These are phyloP conservation scores for Venturia nashicola DNA, from an alignment of 2,329 filamentous ascomycete genomes.

Conservation along the genomic window DNA sequence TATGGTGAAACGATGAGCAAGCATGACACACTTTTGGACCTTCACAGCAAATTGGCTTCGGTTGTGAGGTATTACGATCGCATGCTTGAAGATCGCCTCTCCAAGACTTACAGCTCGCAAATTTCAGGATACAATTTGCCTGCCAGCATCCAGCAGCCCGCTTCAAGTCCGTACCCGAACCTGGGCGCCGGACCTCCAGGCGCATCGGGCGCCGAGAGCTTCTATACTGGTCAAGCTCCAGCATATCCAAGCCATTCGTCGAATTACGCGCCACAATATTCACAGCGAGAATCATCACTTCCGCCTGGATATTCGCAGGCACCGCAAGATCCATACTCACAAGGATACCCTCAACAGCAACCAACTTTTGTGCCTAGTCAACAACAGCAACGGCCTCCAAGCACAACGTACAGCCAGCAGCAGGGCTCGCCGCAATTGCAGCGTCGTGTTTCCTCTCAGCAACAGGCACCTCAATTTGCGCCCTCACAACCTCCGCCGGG, in stretches of 20 bases:
- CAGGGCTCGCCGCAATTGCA: constrained; percentile 22
- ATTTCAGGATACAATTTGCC: constrained; percentile 28
- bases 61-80: constrained; percentile 96
- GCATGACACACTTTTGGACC: constrained; percentile 85
- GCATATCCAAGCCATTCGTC: constrained; percentile 31
- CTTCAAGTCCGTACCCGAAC: constrained; percentile 22
- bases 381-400: constrained; percentile 13
- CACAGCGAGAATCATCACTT: constrained; percentile 16
- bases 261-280: constrained; percentile 38
- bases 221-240: constrained; percentile 57
- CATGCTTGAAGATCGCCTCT: constrained; percentile 92
- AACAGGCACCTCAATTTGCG: constrained; percentile 17
- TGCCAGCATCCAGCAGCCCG: background rate
- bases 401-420: constrained; percentile 17
- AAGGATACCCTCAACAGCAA: constrained; percentile 22
- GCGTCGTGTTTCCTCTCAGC: constrained; percentile 19
- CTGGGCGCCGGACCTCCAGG: constrained; percentile 44
- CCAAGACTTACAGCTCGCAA: constrained; percentile 82
- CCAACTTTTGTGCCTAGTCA: constrained; percentile 8
- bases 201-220: constrained; percentile 57
- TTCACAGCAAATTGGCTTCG: constrained; percentile 89
- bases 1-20: constrained; percentile 99
- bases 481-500: constrained; percentile 20
- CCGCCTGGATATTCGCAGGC: constrained; percentile 22
- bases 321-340: constrained; percentile 25